Base-by-base conservation (phyloP, 352 stramenopile species). In the Blastocystis sp. region DNA sequence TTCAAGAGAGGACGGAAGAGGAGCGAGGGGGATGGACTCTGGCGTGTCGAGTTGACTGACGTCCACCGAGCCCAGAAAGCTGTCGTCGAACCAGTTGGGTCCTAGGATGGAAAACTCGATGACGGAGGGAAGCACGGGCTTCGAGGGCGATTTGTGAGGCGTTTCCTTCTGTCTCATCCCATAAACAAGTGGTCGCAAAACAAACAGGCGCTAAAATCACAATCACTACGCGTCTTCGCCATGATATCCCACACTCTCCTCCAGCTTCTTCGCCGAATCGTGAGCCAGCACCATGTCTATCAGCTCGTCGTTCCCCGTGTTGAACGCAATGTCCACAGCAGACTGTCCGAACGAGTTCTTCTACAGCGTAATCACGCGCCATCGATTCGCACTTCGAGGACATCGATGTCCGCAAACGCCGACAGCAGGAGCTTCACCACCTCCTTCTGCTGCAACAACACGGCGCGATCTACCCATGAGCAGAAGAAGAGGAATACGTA, bases 201-300 rank as follows among this genome's bases (percentile, higher is more conserved):
- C 71, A 81, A 81, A 81, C 71, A 81, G 39, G n/a, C 29, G 13
- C 71, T 81, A 81, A 81, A 81, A 29, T 19, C 16, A 50, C 39
- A 39, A 81, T 81, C 50, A 21, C 33, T 63, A n/a, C 26, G 41
- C 50, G 65, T 81, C 71, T 63, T 81, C 59, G 50, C 33, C 71
- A 4, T 63, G 13, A 66, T 81, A 81, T 81, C 71, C 71, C 35
- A 81, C 71, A 21, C 29, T 29, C 21, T 63, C 39, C 33, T 81
- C 71, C 33, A 81, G 24, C 16, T 31, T 41, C 29, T 81, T 65
- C 3, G 71, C 71, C 26, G 71, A 81, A 16, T 81, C 45, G 62
- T 81, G 71, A 39, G n/a, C 45, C 39, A 81, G 62, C 26, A 81
- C 1, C 10, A 29, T 62, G 62, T 81, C 39, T 21, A 81, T 81